Base-by-base conservation (phyloP, 768 basidiomycete genomes). In the Crepidotus variabilis region DNA sequence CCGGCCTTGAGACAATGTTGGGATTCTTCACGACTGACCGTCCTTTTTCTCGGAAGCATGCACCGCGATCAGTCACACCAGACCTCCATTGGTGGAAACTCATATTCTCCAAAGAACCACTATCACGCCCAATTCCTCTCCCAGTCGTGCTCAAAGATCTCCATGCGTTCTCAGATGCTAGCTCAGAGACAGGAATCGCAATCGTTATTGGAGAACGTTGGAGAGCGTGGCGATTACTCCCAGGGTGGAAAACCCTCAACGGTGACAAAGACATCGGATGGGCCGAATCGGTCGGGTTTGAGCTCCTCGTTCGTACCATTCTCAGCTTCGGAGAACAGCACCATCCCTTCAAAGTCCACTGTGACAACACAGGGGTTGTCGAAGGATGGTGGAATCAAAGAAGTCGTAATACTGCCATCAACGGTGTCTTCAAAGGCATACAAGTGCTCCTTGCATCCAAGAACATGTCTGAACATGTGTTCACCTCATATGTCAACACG, bases 271-370 rank as follows among this genome's bases (percentile, higher is more conserved):
- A 80, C 53, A 82, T 81, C 54, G 63, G 64, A 0, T 82, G 79
- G 78, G 78, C 77, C 0, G 77, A 83, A 59, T 72, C 72, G 0
- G 58, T 79, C 7, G 74, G 74, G 0, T 74, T 82, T 50, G 67
- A 78, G 18, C 59, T 80, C 16, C 73, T 79, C 34, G 52, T 71
- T 23, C 51, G 7, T 0, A 52, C 64, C 0, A 43, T 43, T 49
- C 34, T 70, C 51, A n/a, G 61, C 32, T 7, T 35, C 28, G 23
- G 28, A 16, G 6, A 22, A 20, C 1, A 32, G 14, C 13, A 35
- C 11, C 6, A 55, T 1, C 33, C 21, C 1, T 46, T 67, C 59
- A 57, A 53, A 7, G 57, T 73, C 22, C 69, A 60, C 23, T 70
- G 76, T 0, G 75, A 79, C 66, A 79, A 78, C 66, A 57, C 47